Conservation (phyloP, 192 early-diverging fungal genomes). For the Umbelopsis ramanniana region DNA sequence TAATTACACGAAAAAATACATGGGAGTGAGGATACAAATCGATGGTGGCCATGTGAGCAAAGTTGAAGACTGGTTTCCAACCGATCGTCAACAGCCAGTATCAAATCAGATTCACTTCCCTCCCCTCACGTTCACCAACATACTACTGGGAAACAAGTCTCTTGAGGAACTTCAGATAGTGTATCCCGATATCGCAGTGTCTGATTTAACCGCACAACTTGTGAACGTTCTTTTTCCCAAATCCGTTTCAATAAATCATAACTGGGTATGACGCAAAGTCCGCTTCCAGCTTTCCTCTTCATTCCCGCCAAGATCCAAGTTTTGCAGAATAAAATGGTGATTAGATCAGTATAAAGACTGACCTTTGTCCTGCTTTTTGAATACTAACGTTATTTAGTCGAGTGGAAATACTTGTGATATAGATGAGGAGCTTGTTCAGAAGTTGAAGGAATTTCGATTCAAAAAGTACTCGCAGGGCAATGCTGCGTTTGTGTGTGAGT, state of each 20-base stretch:
- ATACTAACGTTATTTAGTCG: not conserved
- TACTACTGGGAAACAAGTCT: not conserved
- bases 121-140: not conserved
- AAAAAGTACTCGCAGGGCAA: conserved; percentile 52
- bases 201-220: not conserved
- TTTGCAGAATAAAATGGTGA: not conserved
- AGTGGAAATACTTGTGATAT: conserved; percentile 51
- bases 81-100: not conserved
- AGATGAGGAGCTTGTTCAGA: conserved; percentile 48
- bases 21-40: not conserved
- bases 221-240: not conserved
- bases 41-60: not conserved
- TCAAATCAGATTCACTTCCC: not conserved
- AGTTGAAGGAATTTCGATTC: conserved; percentile 57
- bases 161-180: not conserved
- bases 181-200: not conserved
- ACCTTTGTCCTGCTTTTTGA: not conserved
- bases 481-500: conserved; percentile 59
- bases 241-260: not conserved
- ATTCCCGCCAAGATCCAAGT: not conserved
- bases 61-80: not conserved
- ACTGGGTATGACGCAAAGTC: conserved; percentile 1
- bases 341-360: not conserved
- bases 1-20: not conserved
- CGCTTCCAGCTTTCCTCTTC: not conserved